phyloP scores from a whole-genome alignment of 352 stramenopile species.

The Pythium apleroticum region DNA sequence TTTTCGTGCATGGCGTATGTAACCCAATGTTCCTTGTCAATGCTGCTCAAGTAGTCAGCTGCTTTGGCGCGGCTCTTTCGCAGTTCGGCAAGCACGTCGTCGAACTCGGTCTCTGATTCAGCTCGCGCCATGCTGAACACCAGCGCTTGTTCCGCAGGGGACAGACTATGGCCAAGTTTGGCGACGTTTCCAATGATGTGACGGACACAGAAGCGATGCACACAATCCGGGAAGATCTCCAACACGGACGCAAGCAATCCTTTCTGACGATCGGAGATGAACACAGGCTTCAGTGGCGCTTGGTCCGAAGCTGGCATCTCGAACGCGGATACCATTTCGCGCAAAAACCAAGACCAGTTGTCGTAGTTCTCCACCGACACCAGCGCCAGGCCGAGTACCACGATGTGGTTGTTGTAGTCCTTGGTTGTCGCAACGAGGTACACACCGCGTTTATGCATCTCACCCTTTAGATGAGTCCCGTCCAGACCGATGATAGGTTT shows the following conservation, averaged over 20 bases:
- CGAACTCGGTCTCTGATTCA: slow-evolving; percentile 6
- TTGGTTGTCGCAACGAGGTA: slow-evolving; percentile 25
- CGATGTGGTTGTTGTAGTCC: slow-evolving; percentile 26
- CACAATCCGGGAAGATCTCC: background rate
- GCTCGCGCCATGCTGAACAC: slow-evolving; percentile 6
- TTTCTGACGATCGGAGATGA: slow-evolving; percentile 13
- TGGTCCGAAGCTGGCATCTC: background rate
- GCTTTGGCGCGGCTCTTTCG: background rate
- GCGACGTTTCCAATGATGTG: slow-evolving; percentile 13
- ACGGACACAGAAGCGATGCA: slow-evolving; percentile 6
- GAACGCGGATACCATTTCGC: background rate
- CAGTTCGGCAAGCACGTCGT: background rate
- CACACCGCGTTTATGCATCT: slow-evolving; percentile 26
- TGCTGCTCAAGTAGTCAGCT: slow-evolving; percentile 1
- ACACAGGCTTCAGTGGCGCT: background rate
- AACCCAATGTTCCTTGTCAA: slow-evolving; percentile 8
- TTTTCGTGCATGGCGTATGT: slow-evolving; percentile 4
- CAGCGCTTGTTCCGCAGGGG: background rate
- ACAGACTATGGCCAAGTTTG: background rate
- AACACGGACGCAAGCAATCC: slow-evolving; percentile 6
- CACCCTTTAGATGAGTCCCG: slow-evolving; percentile 24
- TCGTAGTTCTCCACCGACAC: slow-evolving; percentile 26
- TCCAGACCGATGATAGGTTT: slow-evolving; percentile 19
- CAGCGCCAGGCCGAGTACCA: slow-evolving; percentile 13
- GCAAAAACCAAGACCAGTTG: slow-evolving; percentile 27